Conservation (phyloP, 192 early-diverging fungal genomes). For the Umbelopsis sp. region DNA sequence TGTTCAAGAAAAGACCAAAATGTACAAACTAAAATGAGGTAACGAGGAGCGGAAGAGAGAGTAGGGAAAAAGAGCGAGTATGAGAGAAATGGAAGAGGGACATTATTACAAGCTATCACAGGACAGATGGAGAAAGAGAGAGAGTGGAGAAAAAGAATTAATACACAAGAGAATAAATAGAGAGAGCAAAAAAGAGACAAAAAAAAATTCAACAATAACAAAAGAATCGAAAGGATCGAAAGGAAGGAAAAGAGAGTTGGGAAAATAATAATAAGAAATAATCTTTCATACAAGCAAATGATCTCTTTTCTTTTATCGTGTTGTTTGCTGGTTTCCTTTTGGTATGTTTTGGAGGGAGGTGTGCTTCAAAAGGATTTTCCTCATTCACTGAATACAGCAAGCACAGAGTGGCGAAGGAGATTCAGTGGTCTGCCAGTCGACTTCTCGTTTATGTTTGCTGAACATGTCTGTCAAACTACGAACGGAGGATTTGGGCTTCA, state of each 20-base stretch:
- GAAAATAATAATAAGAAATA: not conserved
- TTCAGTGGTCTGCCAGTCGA: conserved; percentile 8
- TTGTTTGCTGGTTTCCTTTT: too few species aligned
- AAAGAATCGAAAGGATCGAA: not conserved
- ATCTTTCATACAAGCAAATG: not conserved
- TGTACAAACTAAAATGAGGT: conserved; percentile 4
- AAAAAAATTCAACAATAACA: not conserved
- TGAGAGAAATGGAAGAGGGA: too few species aligned
- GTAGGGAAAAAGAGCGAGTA: too few species aligned
- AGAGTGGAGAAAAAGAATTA: not conserved
- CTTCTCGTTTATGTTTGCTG: conserved; percentile 11
- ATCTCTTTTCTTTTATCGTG: too few species aligned
- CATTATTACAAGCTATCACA: conserved; percentile 9
- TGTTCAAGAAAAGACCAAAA: conserved; percentile 2
- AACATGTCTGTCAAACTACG: conserved; percentile 10
- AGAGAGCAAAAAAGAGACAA: not conserved
- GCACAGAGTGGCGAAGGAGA: conserved; percentile 7
- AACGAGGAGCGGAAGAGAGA: not conserved
- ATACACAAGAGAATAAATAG: not conserved
- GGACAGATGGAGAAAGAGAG: not conserved
- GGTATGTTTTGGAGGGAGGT: too few species aligned
- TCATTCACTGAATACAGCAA: not conserved
- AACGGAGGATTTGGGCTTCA: conserved; percentile 6
- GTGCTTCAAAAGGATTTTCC: too few species aligned
- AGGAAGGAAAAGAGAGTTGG: not conserved